phyloP scores from a whole-genome alignment of 768 basidiomycete genomes.

The Suillus occidentalis region DNA sequence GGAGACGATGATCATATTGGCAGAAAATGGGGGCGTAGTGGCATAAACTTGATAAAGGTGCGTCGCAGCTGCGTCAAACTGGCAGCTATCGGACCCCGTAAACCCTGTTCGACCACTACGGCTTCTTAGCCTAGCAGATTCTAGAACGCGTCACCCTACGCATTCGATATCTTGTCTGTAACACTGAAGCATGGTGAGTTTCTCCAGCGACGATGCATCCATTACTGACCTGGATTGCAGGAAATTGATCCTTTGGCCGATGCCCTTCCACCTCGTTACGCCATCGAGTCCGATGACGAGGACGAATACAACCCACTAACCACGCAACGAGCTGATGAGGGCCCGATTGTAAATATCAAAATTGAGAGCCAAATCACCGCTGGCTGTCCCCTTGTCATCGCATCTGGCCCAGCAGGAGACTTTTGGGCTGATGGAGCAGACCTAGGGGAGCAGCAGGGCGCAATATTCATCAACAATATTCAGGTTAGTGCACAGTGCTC shows the following conservation, averaged over 20 bases:
- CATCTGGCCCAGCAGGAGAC: constrained; percentile 44
- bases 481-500: constrained; percentile 38
- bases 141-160: neutral
- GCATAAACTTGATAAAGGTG: too few species aligned
- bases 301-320: constrained; percentile 54
- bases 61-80: too few species aligned
- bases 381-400: constrained; percentile 41
- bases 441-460: constrained; percentile 52
- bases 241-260: constrained; percentile 59
- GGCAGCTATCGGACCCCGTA: constrained; percentile 5
- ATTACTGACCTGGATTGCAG: constrained; percentile 27
- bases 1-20: neutral
- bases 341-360: constrained; percentile 31
- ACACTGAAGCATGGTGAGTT: constrained; percentile 7
- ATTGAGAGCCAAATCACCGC: constrained; percentile 38
- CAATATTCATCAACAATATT: constrained; percentile 43
- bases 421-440: constrained; percentile 53
- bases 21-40: neutral
- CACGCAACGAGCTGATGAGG: constrained; percentile 12
- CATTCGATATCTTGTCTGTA: neutral
- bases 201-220: neutral
- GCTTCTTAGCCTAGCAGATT: neutral
- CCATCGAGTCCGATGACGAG: constrained; percentile 69
- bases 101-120: constrained; percentile 7
- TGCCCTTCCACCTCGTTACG: constrained; percentile 55